These are phyloP conservation scores for Nakaseomyces delphensis DNA, from an alignment of 1,139 yeast genomes.

Conservation along the genomic window DNA sequence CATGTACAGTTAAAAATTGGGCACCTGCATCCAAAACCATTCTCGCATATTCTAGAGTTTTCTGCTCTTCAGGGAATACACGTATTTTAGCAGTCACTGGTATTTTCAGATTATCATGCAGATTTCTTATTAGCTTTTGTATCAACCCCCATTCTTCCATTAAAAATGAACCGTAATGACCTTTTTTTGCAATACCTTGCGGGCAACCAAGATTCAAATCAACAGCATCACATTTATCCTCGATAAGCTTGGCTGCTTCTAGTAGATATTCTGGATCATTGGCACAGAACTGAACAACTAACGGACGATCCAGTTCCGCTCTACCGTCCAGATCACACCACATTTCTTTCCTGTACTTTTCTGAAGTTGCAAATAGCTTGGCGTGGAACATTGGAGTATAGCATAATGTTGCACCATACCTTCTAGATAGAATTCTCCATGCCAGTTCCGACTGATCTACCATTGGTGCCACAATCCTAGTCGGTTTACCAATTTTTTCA, in stretches of 20 bases:
- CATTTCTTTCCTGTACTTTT: conserved; percentile 69
- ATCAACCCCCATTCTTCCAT: conserved; percentile 97
- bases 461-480: conserved; percentile 93
- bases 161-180: conserved; percentile 88
- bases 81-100: conserved; percentile 97
- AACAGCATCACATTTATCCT: conserved; percentile 85
- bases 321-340: conserved; percentile 71
- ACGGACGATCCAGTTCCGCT: conserved; percentile 57
- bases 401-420: conserved; percentile 87
- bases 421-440: conserved; percentile 82
- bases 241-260: conserved; percentile 73
- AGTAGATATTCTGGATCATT: conserved; percentile 81
- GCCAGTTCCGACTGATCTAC: conserved; percentile 95
- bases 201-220: conserved; percentile 96
- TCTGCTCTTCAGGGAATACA: conserved; percentile 76
- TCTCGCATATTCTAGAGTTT: conserved; percentile 77
- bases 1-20: conserved; percentile 89
- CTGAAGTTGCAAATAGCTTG: conserved; percentile 73
- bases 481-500: conserved; percentile 63
- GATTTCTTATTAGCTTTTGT: conserved; percentile 54
- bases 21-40: conserved; percentile 95
- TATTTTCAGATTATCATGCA: conserved; percentile 64
- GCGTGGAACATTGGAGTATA: conserved; percentile 98
- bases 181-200: conserved; percentile 92
- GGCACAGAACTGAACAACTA: conserved; percentile 91